A percentile compares a stretch with the other conserved stretches of the same genome.
These are phyloP conservation scores for Cryphonectria radicalis DNA, from an alignment of 2,329 filamentous ascomycete genomes.

Conservation along the genomic window DNA sequence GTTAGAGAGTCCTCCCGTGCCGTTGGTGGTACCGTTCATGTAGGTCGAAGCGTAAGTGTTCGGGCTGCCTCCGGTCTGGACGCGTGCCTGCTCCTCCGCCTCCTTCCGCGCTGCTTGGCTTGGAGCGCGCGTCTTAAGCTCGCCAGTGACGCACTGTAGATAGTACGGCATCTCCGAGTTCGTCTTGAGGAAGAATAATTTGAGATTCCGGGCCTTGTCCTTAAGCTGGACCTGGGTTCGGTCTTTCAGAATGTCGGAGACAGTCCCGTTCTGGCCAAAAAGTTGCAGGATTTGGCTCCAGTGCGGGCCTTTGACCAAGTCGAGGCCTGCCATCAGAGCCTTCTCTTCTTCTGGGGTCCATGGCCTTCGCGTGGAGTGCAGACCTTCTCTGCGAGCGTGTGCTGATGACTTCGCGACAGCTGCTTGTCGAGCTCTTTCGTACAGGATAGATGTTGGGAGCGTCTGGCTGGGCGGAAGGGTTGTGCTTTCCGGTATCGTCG, in stretches of 20 bases:
- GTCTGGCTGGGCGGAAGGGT: constrained; percentile 60
- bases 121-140: constrained; percentile 83
- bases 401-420: constrained; percentile 60
- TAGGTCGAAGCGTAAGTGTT: constrained; percentile 41
- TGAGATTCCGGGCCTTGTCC: constrained; percentile 88
- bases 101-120: constrained; percentile 72
- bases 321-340: constrained; percentile 84
- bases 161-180: constrained; percentile 91
- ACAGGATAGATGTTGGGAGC: constrained; percentile 58
- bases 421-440: constrained; percentile 63
- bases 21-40: constrained; percentile 20
- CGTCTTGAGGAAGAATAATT: constrained; percentile 89
- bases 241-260: constrained; percentile 84
- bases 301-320: constrained; percentile 86
- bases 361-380: constrained; percentile 70
- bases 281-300: constrained; percentile 91
- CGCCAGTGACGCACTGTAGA: constrained; percentile 83
- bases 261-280: constrained; percentile 78
- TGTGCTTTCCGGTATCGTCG: constrained; percentile 39
- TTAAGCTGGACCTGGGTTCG: constrained; percentile 91
- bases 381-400: constrained; percentile 59
- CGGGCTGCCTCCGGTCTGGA: constrained; percentile 64
- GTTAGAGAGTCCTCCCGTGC: constrained; percentile 11
- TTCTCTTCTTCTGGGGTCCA: constrained; percentile 92
- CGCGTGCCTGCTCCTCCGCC: constrained; percentile 64